Percentiles rank a stretch among this genome's conserved stretches.
Evolutionary conservation across 225 moss, liverwort and hornwort species (phyloP).

Genomic region (Marchantia polymorpha): DNA sequence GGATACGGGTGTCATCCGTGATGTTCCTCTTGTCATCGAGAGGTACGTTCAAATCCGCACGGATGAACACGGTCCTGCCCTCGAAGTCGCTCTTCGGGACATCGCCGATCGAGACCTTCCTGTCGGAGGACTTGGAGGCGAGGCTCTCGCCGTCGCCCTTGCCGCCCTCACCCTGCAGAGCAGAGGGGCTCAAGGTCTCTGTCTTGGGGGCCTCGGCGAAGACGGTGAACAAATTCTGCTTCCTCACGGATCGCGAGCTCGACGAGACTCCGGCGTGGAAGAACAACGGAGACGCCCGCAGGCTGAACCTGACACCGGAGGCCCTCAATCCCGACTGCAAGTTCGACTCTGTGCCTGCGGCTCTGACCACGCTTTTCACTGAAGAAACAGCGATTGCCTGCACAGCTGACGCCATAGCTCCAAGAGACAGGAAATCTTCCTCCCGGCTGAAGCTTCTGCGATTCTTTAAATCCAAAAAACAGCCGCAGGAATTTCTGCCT

Average conservation of each 20-base stretch:
- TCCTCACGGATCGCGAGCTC: constrained; percentile 16
- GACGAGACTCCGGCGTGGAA: not conserved
- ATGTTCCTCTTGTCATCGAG: constrained; percentile 43
- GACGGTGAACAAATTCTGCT: constrained; percentile 27
- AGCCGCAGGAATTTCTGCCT: not conserved
- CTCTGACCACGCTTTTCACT: not conserved
- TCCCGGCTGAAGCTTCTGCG: not conserved
- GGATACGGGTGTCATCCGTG: constrained; percentile 88
- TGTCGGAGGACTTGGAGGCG: constrained; percentile 48
- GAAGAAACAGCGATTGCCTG: constrained; percentile 18
- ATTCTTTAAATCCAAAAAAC: not conserved
- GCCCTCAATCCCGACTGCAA: constrained; percentile 33
- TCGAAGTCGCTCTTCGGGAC: constrained; percentile 54
- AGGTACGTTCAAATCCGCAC: constrained; percentile 93
- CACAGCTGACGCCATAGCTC: constrained; percentile 22
- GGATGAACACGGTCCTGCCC: constrained; percentile 78
- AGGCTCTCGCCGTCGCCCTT: constrained; percentile 42
- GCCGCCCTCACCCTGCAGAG: constrained; percentile 52
- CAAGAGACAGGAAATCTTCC: not conserved
- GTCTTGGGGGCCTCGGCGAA: constrained; percentile 47
- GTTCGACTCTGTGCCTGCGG: constrained; percentile 7
- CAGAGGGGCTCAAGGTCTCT: constrained; percentile 65
- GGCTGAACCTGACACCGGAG: constrained; percentile 34
- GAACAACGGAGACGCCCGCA: constrained; percentile 29
- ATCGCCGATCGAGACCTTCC: constrained; percentile 64